These are phyloP conservation scores for Fusarium incarnatum DNA, from an alignment of 2,329 filamentous ascomycete species.

Conservation along the genomic window DNA sequence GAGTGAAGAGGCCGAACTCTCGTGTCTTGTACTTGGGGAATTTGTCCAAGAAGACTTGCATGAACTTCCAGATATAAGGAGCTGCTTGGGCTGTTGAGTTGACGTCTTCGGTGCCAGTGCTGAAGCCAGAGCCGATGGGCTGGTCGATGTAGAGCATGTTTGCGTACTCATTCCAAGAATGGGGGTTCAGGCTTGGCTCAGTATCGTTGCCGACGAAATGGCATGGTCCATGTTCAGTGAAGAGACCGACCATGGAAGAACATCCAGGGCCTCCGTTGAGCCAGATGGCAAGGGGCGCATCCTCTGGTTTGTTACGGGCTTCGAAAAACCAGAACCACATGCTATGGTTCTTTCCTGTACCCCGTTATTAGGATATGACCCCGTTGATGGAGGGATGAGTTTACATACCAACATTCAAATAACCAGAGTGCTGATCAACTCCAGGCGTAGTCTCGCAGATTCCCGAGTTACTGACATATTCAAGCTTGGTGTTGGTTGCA, in stretches of 20 bases:
- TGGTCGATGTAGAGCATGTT: slow-evolving; percentile 80
- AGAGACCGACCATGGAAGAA: slow-evolving; percentile 57
- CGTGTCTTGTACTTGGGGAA: slow-evolving; percentile 72
- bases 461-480: slow-evolving; percentile 52
- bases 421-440: slow-evolving; percentile 74
- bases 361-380: slow-evolving; percentile 39
- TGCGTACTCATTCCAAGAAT: slow-evolving; percentile 71
- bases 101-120: slow-evolving; percentile 43
- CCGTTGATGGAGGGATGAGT: not conserved
- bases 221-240: slow-evolving; percentile 81
- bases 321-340: slow-evolving; percentile 63
- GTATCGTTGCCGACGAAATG: slow-evolving; percentile 64
- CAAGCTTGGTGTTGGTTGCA: slow-evolving; percentile 38
- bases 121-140: slow-evolving; percentile 55
- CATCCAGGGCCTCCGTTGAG: slow-evolving; percentile 53
- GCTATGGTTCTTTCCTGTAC: slow-evolving; percentile 42
- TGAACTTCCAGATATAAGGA: slow-evolving; percentile 62
- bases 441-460: slow-evolving; percentile 67
- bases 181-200: slow-evolving; percentile 62
- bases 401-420: slow-evolving; percentile 66
- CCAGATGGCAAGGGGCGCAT: slow-evolving; percentile 67
- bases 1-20: slow-evolving; percentile 66
- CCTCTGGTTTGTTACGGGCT: slow-evolving; percentile 55
- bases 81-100: slow-evolving; percentile 50
- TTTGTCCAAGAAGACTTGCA: slow-evolving; percentile 70